Percentiles rank a stretch among this genome's conserved stretches.
These are phyloP conservation scores for Pneumocystis sp. DNA, from an alignment of 1,139 yeast species.

Conservation along the genomic window DNA sequence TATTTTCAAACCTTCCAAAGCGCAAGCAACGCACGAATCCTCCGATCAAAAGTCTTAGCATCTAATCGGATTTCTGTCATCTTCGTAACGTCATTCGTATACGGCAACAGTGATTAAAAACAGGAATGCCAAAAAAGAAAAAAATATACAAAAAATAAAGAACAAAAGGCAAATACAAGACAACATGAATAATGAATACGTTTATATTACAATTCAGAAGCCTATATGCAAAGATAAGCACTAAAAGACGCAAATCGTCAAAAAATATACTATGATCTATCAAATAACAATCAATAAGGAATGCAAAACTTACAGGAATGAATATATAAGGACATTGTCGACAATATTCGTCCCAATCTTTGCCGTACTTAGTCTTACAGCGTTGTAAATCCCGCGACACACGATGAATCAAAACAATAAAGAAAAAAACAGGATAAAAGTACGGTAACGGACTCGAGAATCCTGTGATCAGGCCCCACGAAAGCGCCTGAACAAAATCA, in stretches of 20 bases:
- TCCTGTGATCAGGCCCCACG: constrained; percentile 92
- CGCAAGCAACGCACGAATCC: constrained; percentile 4
- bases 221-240: not conserved
- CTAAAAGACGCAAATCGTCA: not conserved
- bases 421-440: constrained; percentile 88
- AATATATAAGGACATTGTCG: constrained; percentile 83
- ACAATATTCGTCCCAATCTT: constrained; percentile 78
- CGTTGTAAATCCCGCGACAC: constrained; percentile 73
- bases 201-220: not conserved
- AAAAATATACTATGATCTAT: not conserved
- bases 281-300: not conserved
- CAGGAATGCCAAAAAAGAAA: not conserved
- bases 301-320: constrained; percentile 38
- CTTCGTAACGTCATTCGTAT: not conserved
- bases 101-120: not conserved
- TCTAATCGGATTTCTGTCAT: constrained; percentile 9
- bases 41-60: constrained; percentile 3
- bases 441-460: constrained; percentile 78
- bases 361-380: constrained; percentile 76
- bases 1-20: constrained; percentile 4
- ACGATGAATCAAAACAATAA: constrained; percentile 74
- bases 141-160: not conserved
- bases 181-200: not conserved
- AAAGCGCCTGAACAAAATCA: constrained; percentile 70
- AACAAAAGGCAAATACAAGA: not conserved